A percentile compares a stretch with the other conserved stretches of the same genome.
phyloP scores from a whole-genome alignment of 1,284 basidiomycete genomes.

The Fomitopsis pinicola region DNA sequence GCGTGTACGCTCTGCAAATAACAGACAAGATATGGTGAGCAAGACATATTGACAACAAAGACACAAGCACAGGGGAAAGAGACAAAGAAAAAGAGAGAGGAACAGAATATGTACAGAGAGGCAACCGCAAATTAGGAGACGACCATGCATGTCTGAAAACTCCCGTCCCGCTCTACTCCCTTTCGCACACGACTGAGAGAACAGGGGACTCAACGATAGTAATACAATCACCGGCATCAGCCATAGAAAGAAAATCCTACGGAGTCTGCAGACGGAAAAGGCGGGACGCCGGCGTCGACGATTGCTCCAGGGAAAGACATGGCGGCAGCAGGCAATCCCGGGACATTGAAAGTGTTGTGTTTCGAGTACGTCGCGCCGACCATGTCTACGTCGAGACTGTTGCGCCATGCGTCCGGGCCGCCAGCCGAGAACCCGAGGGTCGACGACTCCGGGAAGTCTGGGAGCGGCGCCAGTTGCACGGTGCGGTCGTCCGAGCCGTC shows the following conservation, averaged over 20 bases:
- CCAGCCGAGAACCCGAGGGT: conserved; percentile 8
- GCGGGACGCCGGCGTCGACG: not conserved
- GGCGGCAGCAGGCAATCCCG: not conserved
- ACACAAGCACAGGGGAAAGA: no score
- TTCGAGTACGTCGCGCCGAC: not conserved
- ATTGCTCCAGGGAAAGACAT: not conserved
- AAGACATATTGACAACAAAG: not conserved
- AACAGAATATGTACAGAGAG: not conserved
- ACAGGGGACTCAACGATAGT: conserved; percentile 17
- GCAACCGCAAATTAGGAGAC: not conserved
- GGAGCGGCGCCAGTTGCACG: conserved; percentile 25
- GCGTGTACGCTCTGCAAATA: not conserved
- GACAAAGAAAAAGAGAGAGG: not conserved
- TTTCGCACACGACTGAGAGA: conserved; percentile 22
- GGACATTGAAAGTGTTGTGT: not conserved
- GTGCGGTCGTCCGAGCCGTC: conserved; percentile 30
- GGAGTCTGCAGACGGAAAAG: not conserved
- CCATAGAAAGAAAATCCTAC: conserved; percentile 11
- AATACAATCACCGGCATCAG: conserved; percentile 10
- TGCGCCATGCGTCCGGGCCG: conserved; percentile 4
- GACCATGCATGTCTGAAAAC: conserved; percentile 13
- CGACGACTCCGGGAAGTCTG: conserved; percentile 21
- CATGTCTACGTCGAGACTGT: conserved; percentile 4
- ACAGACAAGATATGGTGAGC: conserved; percentile 4
- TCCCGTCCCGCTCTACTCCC: conserved; percentile 19